phyloP scores from a whole-genome alignment of 495 filamentous ascomycete species.

The Aeminium ludgeri region DNA sequence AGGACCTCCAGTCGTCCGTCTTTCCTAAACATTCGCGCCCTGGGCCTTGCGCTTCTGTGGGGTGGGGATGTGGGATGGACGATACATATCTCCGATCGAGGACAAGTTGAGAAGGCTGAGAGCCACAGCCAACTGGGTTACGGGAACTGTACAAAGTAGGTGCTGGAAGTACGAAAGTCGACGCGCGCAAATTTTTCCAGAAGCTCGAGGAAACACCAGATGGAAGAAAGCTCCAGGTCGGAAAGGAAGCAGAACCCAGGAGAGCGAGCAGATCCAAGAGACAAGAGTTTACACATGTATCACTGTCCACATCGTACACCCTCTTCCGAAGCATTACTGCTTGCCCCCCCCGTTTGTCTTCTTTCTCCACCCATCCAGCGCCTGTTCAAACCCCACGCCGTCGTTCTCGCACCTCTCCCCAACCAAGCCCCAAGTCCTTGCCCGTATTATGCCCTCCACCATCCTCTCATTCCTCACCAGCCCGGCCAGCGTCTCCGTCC shows the following conservation, averaged over 20 bases:
- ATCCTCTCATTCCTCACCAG: slow-evolving; percentile 68
- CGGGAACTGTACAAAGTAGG: not conserved
- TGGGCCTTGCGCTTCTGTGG: not conserved
- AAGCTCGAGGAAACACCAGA: too few species aligned
- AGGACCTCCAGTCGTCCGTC: slow-evolving; percentile 5
- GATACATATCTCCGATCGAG: slow-evolving; percentile 6
- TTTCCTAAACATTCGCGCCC: slow-evolving; percentile 7
- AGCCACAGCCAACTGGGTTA: not conserved
- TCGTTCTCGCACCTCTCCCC: slow-evolving; percentile 54
- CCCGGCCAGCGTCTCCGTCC: slow-evolving; percentile 65
- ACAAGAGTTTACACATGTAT: not conserved
- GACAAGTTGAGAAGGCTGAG: not conserved
- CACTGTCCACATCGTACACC: not conserved
- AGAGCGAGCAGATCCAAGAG: not conserved
- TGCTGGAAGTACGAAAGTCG: not conserved
- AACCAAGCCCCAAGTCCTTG: slow-evolving; percentile 70
- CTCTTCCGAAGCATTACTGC: not conserved
- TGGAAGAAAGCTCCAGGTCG: too few species aligned
- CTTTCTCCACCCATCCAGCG: slow-evolving; percentile 43
- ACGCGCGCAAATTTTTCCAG: not conserved
- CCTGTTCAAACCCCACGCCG: slow-evolving; percentile 41
- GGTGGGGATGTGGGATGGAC: slow-evolving; percentile 14
- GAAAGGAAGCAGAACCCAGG: not conserved
- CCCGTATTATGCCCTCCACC: slow-evolving; percentile 75
- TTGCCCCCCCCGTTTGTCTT: not conserved